Conservation (phyloP, 75 land plant species). For the Cupressus sempervirens region DNA sequence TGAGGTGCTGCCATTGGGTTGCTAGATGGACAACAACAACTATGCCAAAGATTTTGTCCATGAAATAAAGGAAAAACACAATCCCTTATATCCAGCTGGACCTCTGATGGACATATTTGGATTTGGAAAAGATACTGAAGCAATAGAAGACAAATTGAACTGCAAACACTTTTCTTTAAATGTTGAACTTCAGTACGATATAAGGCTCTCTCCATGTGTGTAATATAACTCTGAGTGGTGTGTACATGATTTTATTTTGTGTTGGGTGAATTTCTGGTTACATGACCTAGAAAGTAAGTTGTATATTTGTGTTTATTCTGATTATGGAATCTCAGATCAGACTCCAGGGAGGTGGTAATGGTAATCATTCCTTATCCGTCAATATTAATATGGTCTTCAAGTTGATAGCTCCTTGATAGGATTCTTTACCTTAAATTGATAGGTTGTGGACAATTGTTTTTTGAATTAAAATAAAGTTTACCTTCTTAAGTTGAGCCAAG, state of each 20-base stretch:
- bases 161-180: background rate
- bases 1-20: background rate
- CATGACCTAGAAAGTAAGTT: background rate
- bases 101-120: background rate
- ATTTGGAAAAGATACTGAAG: background rate
- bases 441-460: background rate
- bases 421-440: background rate
- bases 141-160: background rate
- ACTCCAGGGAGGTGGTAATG: background rate
- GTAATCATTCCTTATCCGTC: background rate
- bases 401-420: background rate
- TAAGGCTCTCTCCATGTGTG: background rate
- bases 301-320: background rate
- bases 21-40: background rate
- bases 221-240: background rate
- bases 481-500: background rate
- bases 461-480: background rate
- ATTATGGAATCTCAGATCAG: background rate
- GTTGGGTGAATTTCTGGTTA: background rate
- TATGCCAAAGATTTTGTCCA: background rate
- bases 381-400: background rate
- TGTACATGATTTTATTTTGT: background rate
- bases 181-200: background rate
- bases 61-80: background rate
- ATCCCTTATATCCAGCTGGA: background rate